Conservation (phyloP, 2,329 filamentous ascomycete genomes). For the Beauveria sp. region DNA sequence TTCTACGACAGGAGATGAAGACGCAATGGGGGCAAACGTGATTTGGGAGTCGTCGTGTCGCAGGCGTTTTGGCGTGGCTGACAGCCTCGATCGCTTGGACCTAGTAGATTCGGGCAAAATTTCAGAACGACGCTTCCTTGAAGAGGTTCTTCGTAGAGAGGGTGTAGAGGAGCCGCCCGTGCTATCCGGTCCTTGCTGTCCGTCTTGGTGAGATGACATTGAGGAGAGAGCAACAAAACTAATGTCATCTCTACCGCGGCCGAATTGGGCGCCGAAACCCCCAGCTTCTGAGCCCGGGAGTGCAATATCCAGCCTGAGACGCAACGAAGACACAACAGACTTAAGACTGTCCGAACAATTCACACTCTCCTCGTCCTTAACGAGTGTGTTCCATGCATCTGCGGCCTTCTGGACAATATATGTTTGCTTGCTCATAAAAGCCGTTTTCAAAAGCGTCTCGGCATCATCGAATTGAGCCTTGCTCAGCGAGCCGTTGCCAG, state of each 20-base stretch:
- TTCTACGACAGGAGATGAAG: slow-evolving; percentile 41
- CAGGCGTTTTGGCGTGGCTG: slow-evolving; percentile 44
- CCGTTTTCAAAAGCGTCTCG: slow-evolving; percentile 46
- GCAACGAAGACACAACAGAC: slow-evolving; percentile 52
- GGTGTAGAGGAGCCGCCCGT: slow-evolving; percentile 11
- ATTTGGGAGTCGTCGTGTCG: slow-evolving; percentile 80
- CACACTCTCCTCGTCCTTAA: slow-evolving; percentile 51
- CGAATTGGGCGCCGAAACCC: slow-evolving; percentile 32
- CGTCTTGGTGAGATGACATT: slow-evolving; percentile 21
- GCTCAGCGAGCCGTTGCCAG: slow-evolving; percentile 27
- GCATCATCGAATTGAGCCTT: slow-evolving; percentile 43
- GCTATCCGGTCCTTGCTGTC: slow-evolving; percentile 10
- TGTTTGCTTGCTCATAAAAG: slow-evolving; percentile 50
- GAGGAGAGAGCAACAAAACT: slow-evolving; percentile 25
- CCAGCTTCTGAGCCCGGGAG: slow-evolving; percentile 36
- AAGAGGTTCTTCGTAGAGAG: slow-evolving; percentile 14
- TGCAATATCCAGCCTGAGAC: slow-evolving; percentile 41
- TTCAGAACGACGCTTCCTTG: slow-evolving; percentile 14
- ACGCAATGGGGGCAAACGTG: slow-evolving; percentile 62
- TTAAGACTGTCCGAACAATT: slow-evolving; percentile 60
- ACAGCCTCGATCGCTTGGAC: slow-evolving; percentile 17
- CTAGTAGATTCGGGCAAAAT: neutral
- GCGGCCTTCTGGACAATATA: slow-evolving; percentile 44
- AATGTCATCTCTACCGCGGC: slow-evolving; percentile 40
- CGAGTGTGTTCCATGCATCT: slow-evolving; percentile 61